Evolutionary conservation across 768 basidiomycete species (phyloP).

Genomic region (Naganishia kalamii): DNA sequence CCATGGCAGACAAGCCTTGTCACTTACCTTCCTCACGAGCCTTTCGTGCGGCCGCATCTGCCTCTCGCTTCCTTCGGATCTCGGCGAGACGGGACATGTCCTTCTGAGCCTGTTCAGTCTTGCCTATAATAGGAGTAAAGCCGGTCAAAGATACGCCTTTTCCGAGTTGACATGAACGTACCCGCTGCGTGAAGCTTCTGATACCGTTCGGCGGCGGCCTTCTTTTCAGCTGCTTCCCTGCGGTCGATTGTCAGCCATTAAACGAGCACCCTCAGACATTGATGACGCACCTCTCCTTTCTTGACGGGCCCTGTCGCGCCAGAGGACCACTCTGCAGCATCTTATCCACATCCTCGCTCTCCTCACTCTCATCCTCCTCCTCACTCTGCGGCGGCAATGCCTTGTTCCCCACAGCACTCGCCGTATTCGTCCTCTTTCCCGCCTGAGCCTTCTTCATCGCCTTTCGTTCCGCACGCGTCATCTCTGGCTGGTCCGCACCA

Average conservation of each 20-base stretch:
- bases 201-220: constrained; percentile 78
- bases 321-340: constrained; percentile 20
- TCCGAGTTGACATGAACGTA: not conserved
- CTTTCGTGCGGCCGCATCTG: constrained; percentile 60
- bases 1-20: not conserved
- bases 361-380: constrained; percentile 52
- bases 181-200: constrained; percentile 63
- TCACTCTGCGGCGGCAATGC: constrained; percentile 51
- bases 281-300: constrained; percentile 43
- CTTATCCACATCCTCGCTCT: constrained; percentile 19
- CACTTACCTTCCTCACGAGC: constrained; percentile 14
- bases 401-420: constrained; percentile 46
- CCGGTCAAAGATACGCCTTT: constrained; percentile 43
- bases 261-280: not conserved
- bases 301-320: constrained; percentile 29
- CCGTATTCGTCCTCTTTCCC: constrained; percentile 45
- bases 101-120: constrained; percentile 82
- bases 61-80: constrained; percentile 81
- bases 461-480: constrained; percentile 65
- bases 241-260: not conserved
- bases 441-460: constrained; percentile 78
- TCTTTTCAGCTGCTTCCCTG: constrained; percentile 87
- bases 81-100: constrained; percentile 79
- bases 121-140: constrained; percentile 63
- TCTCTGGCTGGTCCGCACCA: constrained; percentile 49